Conservation (phyloP, 1,284 basidiomycete genomes). For the Cutaneotrichosporon sp. region DNA sequence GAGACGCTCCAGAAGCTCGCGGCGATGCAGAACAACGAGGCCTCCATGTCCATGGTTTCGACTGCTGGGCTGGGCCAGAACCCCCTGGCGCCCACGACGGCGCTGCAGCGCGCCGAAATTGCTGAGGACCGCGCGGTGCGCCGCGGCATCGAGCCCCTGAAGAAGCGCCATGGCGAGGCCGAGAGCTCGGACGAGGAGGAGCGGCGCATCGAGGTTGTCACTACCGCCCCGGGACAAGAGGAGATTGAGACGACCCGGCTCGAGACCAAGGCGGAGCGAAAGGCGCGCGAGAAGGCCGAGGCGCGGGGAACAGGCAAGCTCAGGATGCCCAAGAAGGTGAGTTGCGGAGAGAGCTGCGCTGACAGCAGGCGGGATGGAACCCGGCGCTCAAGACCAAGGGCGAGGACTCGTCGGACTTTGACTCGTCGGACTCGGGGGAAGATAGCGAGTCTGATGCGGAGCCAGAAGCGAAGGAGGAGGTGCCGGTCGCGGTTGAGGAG, state of each 20-base stretch:
- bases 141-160: conserved; percentile 64
- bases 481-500: too few relatives aligned
- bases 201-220: conserved; percentile 64
- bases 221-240: conserved; percentile 59
- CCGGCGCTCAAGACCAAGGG: conserved; percentile 33
- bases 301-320: conserved; percentile 26
- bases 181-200: conserved; percentile 59
- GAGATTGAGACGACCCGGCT: conserved; percentile 53
- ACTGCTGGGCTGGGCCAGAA: conserved; percentile 47
- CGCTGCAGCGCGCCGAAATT: conserved; percentile 66
- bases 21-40: conserved; percentile 36
- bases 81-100: conserved; percentile 46
- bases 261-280: conserved; percentile 36
- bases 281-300: conserved; percentile 26
- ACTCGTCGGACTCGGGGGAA: conserved; percentile 51
- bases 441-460: conserved; percentile 30
- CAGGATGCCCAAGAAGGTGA: conserved; percentile 40
- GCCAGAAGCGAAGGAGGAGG: conserved; percentile 12
- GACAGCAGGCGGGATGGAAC: conserved; percentile 43
- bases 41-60: conserved; percentile 37
- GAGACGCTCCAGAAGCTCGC: conserved; percentile 47
- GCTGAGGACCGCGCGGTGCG: conserved; percentile 73
- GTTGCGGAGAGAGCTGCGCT: conserved; percentile 13
- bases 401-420: conserved; percentile 48
- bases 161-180: conserved; percentile 60